Evolutionary conservation across 192 early-diverging fungal species (phyloP), one percentile per base, ranked within the genome.

Genomic region (Piromyces sp.): DNA sequence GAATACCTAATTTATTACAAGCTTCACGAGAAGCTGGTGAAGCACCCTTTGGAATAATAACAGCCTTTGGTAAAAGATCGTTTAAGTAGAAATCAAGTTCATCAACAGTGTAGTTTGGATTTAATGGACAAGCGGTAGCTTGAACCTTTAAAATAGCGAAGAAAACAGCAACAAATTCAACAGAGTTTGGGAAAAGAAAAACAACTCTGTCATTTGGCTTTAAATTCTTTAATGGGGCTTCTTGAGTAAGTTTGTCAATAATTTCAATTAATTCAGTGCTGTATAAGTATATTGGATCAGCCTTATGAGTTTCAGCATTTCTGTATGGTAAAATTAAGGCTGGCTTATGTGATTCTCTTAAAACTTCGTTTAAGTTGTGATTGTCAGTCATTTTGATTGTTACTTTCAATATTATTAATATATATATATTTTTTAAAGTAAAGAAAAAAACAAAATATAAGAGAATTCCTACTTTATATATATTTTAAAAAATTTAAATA

Each of bases 11-110:
- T 30, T 83, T 78, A 28, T 85, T 85, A 0, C 91, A 91, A 30
- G 91, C 92, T 79, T 85, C 81, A 16, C 92, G 86, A 36, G 91
- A 91, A n/a, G 89, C 85, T 83, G 85, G 86, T 2, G 84, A 83
- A 16, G 85, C 85, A 28, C 88, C 91, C 33, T 86, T 85, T 6
- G 92, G 91, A 16, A 94, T 89, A 79, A 95, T 89, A 29, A 95
- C 84, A 29, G 90, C 86, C 28, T 87, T 88, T 68, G 86, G 84
- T 80, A 88, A 82, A n/a, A 93, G 89, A 84, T 94, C 93, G 29
- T 94, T 87, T 22, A 95, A 82, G 80, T 95, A 94, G 84, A 93
- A 94, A 58, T 89, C 89, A 58, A 94, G 87, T 85, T 95, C 94
- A 30, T 90, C 87, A 79, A 90, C 86, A 29, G 89, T 90, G 84